Conservation (phyloP, 345 rosid genomes). For the Eucalyptus grandis region DNA sequence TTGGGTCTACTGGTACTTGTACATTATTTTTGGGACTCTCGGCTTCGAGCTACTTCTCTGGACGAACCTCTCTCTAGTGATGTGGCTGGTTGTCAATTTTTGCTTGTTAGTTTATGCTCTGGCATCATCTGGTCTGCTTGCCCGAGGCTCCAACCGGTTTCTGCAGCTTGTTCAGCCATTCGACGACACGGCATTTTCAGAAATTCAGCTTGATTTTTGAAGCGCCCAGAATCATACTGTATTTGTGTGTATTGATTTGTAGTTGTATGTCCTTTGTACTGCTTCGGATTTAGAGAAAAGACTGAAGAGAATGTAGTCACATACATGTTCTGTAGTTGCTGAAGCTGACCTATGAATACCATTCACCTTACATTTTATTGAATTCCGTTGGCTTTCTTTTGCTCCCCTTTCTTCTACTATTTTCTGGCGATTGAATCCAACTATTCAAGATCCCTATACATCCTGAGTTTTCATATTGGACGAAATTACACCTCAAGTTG, state of each 20-base stretch:
- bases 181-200: not conserved
- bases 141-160: not conserved
- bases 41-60: not conserved
- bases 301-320: not conserved
- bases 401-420: not conserved
- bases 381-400: not conserved
- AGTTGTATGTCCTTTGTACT: not conserved
- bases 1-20: not conserved
- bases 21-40: not conserved
- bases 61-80: not conserved
- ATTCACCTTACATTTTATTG: not conserved
- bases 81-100: not conserved
- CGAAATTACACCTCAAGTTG: not conserved
- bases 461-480: not conserved
- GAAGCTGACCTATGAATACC: not conserved
- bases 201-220: not conserved
- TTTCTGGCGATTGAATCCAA: not conserved
- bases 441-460: not conserved
- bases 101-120: not conserved
- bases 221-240: not conserved
- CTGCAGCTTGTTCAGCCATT: not conserved
- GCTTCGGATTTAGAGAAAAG: not conserved
- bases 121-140: not conserved
- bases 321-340: not conserved
- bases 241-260: not conserved